Percentiles rank a stretch among this genome's conserved stretches.
These are phyloP conservation scores for Arachis stenosperma DNA, from an alignment of 306 rosid genomes.

Conservation along the genomic window DNA sequence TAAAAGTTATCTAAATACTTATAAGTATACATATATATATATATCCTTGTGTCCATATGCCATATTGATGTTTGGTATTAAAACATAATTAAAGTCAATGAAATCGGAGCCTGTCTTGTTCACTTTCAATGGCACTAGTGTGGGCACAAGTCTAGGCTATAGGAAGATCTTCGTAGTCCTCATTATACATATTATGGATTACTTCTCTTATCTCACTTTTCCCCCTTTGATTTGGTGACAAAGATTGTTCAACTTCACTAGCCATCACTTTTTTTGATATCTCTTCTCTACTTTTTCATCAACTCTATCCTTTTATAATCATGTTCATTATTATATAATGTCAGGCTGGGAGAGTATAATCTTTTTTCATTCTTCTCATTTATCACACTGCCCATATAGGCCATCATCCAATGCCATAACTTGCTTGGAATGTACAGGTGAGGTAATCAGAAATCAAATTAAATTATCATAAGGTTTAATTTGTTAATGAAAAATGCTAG, in stretches of 20 bases:
- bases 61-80: neutral
- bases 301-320: conserved; percentile 13
- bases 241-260: conserved; percentile 1
- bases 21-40: too few species aligned
- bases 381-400: conserved; percentile 3
- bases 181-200: neutral
- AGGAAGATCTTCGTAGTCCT: conserved; percentile 28
- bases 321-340: neutral
- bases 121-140: conserved; percentile 11
- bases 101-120: conserved; percentile 7
- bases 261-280: conserved; percentile 30
- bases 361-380: conserved; percentile 14
- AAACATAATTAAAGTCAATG: neutral
- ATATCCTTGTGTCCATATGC: too few species aligned
- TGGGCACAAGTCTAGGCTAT: conserved; percentile 10
- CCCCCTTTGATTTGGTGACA: conserved; percentile 11
- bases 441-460: too few species aligned
- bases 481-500: too few species aligned
- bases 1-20: too few species aligned
- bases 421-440: neutral
- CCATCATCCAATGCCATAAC: conserved; percentile 29
- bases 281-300: conserved; percentile 24
- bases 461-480: too few species aligned
- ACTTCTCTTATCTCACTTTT: conserved; percentile 11
- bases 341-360: conserved; percentile 20